A percentile compares a stretch with the other conserved stretches of the same genome.
These are phyloP conservation scores for Plasmopara viticola DNA, from an alignment of 352 stramenopile species.

Conservation along the genomic window DNA sequence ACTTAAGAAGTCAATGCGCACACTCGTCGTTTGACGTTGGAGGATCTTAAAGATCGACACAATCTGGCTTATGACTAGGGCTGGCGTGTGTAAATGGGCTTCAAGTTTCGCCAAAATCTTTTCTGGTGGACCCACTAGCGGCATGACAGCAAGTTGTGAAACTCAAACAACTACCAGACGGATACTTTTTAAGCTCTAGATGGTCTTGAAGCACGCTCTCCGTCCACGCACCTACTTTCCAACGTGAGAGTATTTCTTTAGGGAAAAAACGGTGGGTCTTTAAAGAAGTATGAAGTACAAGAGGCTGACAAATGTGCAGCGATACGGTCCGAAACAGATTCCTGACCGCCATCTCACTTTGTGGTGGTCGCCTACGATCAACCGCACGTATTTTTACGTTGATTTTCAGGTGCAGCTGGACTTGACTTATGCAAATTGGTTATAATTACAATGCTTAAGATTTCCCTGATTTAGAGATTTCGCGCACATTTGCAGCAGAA, in stretches of 20 bases:
- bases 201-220: conserved; percentile 97
- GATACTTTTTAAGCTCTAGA: conserved; percentile 99
- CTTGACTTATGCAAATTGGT: conserved; percentile 99
- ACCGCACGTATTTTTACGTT: conserved; percentile 99
- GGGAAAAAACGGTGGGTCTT: conserved; percentile 97
- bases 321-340: conserved; percentile 99
- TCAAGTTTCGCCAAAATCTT: conserved; percentile 95
- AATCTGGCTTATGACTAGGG: conserved; percentile 99
- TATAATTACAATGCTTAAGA: conserved; percentile 98
- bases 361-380: conserved; percentile 99
- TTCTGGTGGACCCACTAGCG: conserved; percentile 99
- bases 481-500: conserved; percentile 99
- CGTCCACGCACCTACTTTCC: conserved; percentile 99
- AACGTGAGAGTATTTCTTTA: conserved; percentile 99
- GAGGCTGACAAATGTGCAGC: conserved; percentile 99
- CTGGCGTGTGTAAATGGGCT: conserved; percentile 97
- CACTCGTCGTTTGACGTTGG: conserved; percentile 97
- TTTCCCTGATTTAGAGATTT: conserved; percentile 96
- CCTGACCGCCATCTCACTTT: conserved; percentile 99
- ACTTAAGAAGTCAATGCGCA: conserved; percentile 98
- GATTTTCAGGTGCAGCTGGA: conserved; percentile 99
- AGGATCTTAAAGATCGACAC: conserved; percentile 99
- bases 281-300: conserved; percentile 98
- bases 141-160: conserved; percentile 99
- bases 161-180: conserved; percentile 99